Base-by-base conservation (phyloP, 345 rosid species). In the Eucalyptus pauciflora region DNA sequence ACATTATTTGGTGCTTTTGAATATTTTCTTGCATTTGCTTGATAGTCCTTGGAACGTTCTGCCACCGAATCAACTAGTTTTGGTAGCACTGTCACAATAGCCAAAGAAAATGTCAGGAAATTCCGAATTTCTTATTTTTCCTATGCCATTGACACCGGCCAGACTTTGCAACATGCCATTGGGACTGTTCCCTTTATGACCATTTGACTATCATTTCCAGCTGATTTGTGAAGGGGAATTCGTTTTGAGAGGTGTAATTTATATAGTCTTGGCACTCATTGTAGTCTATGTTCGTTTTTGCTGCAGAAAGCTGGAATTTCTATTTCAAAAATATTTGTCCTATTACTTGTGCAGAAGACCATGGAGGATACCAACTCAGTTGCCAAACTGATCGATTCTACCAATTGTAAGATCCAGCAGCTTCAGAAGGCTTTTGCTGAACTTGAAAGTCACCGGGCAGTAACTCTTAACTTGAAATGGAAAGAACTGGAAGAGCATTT, bases 401-500 rank as follows among this genome's bases (percentile, higher is more conserved):
- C 99, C 22, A 90, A 94, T 54, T 95, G 97, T 49, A 98, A 96
- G 95, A 98, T 98, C 90, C 97, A 95, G 88, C 99, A 98, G 92
- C 99, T 98, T 93, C 99, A 98, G 96, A 97, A 93, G 93, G 99
- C 99, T 24, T 98, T 98, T 94, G 97, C 99, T 92, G 99, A 98
- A 92, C 99, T 98, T 89, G 99, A 98, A 92, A 96, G 97, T 88
- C 96, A 97, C 87, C 95, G 97, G 87, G 99, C 99, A 6, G 92
- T 98, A 85, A 94, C 99, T 15, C 97, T 98, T 86, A 96, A 98
- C 92, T 85, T 98, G 91, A 98, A 95, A 91, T 97, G 99, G 99
- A 96, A 96, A 93, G 99, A 96, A 91, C 94, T 98, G 60, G 99
- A 98, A 92, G 99, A 96, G 90, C 99, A 98, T 94, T 98, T 98